Percentiles rank a stretch among this genome's conserved stretches.
These are phyloP conservation scores for Coelastrella sp. DNA, from an alignment of 139 green algal species.

Conservation along the genomic window DNA sequence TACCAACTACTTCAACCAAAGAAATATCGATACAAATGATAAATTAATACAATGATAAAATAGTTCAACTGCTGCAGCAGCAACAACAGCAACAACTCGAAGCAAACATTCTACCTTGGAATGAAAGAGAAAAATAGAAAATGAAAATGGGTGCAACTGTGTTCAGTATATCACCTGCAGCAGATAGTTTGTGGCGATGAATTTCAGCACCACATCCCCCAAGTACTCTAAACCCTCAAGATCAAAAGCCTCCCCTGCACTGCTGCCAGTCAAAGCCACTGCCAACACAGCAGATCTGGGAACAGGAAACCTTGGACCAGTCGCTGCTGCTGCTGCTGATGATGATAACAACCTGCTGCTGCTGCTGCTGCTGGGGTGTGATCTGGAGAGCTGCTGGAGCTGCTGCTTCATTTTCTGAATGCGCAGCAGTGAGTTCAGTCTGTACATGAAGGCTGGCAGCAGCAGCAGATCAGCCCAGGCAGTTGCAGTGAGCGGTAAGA, in stretches of 20 bases:
- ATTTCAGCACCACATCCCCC: slow-evolving; percentile 46
- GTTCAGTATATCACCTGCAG: slow-evolving; percentile 18
- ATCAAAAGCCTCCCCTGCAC: slow-evolving; percentile 40
- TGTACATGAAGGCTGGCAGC: slow-evolving; percentile 43
- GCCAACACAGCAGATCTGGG: background rate
- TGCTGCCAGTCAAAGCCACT: slow-evolving; percentile 4
- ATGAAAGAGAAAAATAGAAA: background rate
- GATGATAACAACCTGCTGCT: no score
- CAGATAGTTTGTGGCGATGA: slow-evolving; percentile 39
- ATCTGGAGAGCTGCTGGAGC: background rate
- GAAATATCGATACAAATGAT: no score
- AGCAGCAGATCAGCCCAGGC: slow-evolving; percentile 35
- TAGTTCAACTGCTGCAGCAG: background rate
- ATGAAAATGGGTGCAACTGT: background rate
- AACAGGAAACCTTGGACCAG: background rate
- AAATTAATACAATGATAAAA: no score
- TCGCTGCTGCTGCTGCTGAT: background rate
- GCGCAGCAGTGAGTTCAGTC: slow-evolving; percentile 23
- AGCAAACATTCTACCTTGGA: background rate
- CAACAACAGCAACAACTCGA: background rate
- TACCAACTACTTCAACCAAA: no score
- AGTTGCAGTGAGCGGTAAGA: slow-evolving; percentile 10
- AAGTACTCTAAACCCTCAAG: slow-evolving; percentile 34
- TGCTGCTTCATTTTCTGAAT: slow-evolving; percentile 15
- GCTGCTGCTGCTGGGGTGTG: no score